Evolutionary conservation across 352 stramenopile species (phyloP), one percentile per base, ranked within the genome.

Genomic region (Pythium phragmitis): DNA sequence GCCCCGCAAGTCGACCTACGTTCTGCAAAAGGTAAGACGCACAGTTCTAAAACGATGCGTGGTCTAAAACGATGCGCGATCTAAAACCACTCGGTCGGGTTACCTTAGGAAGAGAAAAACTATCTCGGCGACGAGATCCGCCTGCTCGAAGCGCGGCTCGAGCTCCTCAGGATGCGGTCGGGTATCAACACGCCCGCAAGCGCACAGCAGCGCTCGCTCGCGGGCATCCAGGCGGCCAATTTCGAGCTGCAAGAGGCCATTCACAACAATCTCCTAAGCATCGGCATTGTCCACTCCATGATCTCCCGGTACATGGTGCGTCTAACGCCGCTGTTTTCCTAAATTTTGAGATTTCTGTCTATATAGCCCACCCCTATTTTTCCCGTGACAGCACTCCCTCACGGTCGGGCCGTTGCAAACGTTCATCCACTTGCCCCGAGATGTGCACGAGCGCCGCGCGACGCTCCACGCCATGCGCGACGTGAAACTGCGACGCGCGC

Each of bases 1-100:
- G 60, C 45, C 51, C 9, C 61, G 61, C 53, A 68, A 68, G 37
- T 45, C 61, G 23, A 68, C 61, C 23, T 68, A 68, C 39, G 7
- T 56, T 14, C 41, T 69, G 4, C 48, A 51, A 26, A 69, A 63
- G 54, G 53, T 52, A 54, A 28, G 30, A 23, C 9, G 8, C 14
- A 26, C 14, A 23, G 4, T 21, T 30, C 26, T 3, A 30, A 50
- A 39, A 37, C n/a, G 9, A 37, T 2, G 1, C 11, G 34, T 1
- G n/a, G 36, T 50, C n/a, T 26, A 17, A 36, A 3, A 28, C 12
- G 1, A 46, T 46, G 28, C 4, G 26, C 17, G 13, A 41, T 21
- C 9, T 56, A 43, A 16, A 4, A 21, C 12, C 5, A 39, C 7
- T 21, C 21, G 21, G 21, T 21, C 34, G 1, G 7, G 7, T 39